Base-by-base conservation (phyloP, 2,329 filamentous ascomycete species). In the Fusarium brachygibbosum region DNA sequence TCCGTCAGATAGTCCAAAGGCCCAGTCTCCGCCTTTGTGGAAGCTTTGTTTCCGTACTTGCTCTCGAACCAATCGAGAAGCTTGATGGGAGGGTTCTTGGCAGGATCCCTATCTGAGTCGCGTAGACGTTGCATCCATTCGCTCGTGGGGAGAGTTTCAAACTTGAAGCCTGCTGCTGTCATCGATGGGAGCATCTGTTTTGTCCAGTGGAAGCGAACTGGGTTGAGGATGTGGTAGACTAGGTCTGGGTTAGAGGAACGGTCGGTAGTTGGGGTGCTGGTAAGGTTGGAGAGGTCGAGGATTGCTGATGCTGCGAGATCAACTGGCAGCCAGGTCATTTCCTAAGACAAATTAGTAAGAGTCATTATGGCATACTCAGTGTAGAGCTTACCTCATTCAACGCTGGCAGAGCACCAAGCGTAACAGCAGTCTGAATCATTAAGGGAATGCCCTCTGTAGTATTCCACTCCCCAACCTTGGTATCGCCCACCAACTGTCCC, bases 401-500 rank as follows among this genome's bases (percentile, higher is more conserved):
- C 12, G 74, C 72, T 0, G 86, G 87, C 3, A 88, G 74, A 2
- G 81, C 79, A 2, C 82, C 82, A 13, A 85, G 78, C 0, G 82
- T 84, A 3, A 76, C 71, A 0, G 83, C 83, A 4, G 78, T 81
- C 63, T 81, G 82, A 1, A 88, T 77, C 79, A 88, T 85, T 56
- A 88, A 74, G 1, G 86, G 83, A 19, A 87, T 83, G 5, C 83
- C 85, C 70, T 87, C 85, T 0, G 79, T 83, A 1, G 75, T 75
- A 68, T 85, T 87, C 86, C 85, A 87, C 13, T 83, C 73, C 9
- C 84, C 86, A 32, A 80, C 71, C 12, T 76, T 60, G 0, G 79
- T 83, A 69, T 87, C 84, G 1, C 80, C 85, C 12, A 83, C 78
- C 44, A 87, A 79, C 70, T 87, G 85, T 1, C 85, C 85, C 5